A percentile compares a stretch with the other conserved stretches of the same genome.
phyloP scores from a whole-genome alignment of 2,329 filamentous ascomycete genomes.

The Furcasterigmium sp. region DNA sequence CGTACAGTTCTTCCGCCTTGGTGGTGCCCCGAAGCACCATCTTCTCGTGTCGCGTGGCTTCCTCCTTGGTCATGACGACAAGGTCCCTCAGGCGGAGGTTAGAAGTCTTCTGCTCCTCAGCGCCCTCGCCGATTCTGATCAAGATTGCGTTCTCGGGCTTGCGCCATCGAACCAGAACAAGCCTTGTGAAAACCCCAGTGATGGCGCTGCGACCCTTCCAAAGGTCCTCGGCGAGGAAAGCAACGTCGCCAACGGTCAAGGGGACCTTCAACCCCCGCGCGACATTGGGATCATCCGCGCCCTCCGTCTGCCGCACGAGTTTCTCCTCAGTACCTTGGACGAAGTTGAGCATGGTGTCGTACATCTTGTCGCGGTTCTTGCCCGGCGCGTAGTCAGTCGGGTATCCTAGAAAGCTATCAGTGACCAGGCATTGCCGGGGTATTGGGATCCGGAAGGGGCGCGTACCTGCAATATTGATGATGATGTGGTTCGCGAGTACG shows the following conservation, averaged over 20 bases:
- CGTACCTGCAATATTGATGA: conserved; percentile 62
- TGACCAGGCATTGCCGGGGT: too few species aligned
- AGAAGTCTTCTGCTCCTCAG: conserved; percentile 74
- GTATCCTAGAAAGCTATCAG: conserved; percentile 51
- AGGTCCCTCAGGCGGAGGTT: conserved; percentile 63
- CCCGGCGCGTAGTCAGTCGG: conserved; percentile 77
- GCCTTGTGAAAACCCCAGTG: conserved; percentile 72
- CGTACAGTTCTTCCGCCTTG: conserved; percentile 68
- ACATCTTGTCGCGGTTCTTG: conserved; percentile 86
- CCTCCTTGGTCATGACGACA: conserved; percentile 91
- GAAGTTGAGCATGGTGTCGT: conserved; percentile 72
- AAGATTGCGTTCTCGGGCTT: conserved; percentile 56
- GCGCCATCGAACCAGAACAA: conserved; percentile 78
- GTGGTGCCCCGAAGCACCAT: conserved; percentile 68
- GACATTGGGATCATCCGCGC: conserved; percentile 29
- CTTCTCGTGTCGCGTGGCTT: conserved; percentile 74
- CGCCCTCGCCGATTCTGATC: conserved; percentile 54
- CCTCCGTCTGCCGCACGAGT: conserved; percentile 34
- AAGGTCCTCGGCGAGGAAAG: conserved; percentile 85
- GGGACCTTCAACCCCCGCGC: conserved; percentile 73
- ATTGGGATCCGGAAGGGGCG: neutral
- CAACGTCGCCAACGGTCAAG: conserved; percentile 72
- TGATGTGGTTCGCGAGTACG: conserved; percentile 85
- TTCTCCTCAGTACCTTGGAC: conserved; percentile 65
- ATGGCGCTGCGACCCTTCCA: conserved; percentile 78